A percentile compares a stretch with the other conserved stretches of the same genome.
phyloP scores from a whole-genome alignment of 78 protist genomes.

The Planoprotostelium fungivorum region DNA sequence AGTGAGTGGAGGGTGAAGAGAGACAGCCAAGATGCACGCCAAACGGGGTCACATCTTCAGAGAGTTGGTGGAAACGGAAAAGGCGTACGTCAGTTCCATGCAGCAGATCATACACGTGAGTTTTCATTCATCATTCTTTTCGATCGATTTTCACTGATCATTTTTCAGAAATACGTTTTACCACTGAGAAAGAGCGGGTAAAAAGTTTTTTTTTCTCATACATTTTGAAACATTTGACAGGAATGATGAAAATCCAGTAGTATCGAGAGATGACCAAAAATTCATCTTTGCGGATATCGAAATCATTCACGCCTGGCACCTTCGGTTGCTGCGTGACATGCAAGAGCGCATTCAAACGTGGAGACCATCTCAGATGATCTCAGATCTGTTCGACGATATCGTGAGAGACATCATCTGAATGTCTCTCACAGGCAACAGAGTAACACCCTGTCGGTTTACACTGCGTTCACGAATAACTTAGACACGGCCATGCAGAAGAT shows the following conservation, averaged over 20 bases:
- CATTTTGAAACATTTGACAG: too few species aligned
- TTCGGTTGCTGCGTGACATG: background rate
- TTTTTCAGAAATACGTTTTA: background rate
- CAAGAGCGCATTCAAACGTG: background rate
- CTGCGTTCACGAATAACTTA: background rate
- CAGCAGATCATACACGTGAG: background rate
- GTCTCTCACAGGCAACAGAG: background rate
- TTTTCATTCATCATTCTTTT: too few species aligned
- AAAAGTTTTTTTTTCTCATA: too few species aligned
- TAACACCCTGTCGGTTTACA: background rate
- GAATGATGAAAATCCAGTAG: background rate
- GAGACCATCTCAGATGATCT: background rate
- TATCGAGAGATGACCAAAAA: background rate
- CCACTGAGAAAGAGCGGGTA: background rate
- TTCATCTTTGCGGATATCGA: background rate
- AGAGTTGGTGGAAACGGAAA: background rate
- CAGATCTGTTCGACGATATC: background rate
- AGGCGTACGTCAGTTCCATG: background rate
- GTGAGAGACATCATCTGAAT: background rate
- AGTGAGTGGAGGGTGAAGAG: too few species aligned
- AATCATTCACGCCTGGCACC: background rate
- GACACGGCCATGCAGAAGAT: background rate
- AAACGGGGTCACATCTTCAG: background rate
- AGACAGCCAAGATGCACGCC: background rate
- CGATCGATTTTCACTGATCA: too few species aligned